Evolutionary conservation across 2,329 filamentous ascomycete species (phyloP).

Genomic region (Fusarium sp.): DNA sequence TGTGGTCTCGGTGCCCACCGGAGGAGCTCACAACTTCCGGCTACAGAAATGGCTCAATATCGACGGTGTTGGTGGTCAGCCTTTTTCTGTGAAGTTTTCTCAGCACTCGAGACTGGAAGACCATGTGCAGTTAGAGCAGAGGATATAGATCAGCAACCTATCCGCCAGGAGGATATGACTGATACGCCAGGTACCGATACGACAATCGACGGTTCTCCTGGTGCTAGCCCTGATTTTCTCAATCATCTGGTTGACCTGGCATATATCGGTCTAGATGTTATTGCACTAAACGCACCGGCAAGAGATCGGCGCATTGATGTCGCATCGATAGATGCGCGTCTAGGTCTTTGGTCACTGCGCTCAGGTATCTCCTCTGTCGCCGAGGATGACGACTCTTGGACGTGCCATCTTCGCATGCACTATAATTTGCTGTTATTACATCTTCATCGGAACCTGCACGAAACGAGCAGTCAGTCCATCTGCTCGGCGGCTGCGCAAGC

Average conservation of each 20-base stretch:
- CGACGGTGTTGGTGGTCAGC: conserved; percentile 47
- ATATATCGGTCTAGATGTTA: conserved; percentile 44
- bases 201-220: neutral
- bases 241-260: conserved; percentile 46
- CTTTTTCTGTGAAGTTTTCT: conserved; percentile 47
- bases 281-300: conserved; percentile 40
- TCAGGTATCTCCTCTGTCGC: conserved; percentile 46
- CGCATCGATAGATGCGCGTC: conserved; percentile 40
- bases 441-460: conserved; percentile 43
- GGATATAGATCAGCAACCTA: conserved; percentile 45
- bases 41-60: conserved; percentile 44
- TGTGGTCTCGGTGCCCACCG: conserved; percentile 42
- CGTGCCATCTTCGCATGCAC: conserved; percentile 47
- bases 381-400: conserved; percentile 41
- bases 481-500: conserved; percentile 47
- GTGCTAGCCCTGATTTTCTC: conserved; percentile 37
- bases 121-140: conserved; percentile 46
- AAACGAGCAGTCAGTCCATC: conserved; percentile 42
- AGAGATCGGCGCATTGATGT: conserved; percentile 40
- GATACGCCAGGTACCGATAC: conserved; percentile 25
- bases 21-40: conserved; percentile 40
- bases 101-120: conserved; percentile 40
- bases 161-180: conserved; percentile 41
- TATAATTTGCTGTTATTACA: conserved; percentile 45
- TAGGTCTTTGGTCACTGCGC: conserved; percentile 45